phyloP scores from a whole-genome alignment of 495 filamentous ascomycete genomes.

The Trichoderma reesei region DNA sequence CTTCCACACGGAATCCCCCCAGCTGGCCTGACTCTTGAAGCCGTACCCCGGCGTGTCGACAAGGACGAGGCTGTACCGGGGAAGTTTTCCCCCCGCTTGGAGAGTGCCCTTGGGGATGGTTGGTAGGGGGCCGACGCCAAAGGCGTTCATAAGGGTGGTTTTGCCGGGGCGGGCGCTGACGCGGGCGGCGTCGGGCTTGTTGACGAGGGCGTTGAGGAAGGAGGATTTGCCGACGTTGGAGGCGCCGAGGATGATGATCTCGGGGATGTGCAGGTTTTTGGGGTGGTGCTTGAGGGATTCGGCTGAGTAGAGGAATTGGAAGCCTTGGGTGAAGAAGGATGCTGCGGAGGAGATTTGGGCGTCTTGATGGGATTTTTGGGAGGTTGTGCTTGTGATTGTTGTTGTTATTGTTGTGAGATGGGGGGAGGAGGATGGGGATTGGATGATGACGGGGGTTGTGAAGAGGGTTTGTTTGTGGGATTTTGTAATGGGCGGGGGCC shows the following conservation, averaged over 20 bases:
- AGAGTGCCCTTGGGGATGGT: conserved; percentile 15
- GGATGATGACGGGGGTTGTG: conserved; percentile 1
- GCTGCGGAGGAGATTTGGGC: conserved; percentile 28
- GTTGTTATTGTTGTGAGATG: neutral
- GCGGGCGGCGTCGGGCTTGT: conserved; percentile 22
- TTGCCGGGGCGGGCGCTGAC: conserved; percentile 46
- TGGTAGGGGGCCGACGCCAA: conserved; percentile 53
- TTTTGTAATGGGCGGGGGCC: neutral
- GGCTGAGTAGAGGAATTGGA: conserved; percentile 61
- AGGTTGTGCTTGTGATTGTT: too few relatives aligned
- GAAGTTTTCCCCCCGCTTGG: conserved; percentile 32
- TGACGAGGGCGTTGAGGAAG: conserved; percentile 74
- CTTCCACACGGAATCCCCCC: conserved; percentile 81
- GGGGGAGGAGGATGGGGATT: neutral
- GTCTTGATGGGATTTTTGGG: neutral
- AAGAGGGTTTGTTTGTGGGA: neutral
- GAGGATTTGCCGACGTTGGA: conserved; percentile 91
- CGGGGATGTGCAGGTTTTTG: conserved; percentile 44
- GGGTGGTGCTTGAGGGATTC: conserved; percentile 60
- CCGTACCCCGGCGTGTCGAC: conserved; percentile 97
- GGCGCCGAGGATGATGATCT: conserved; percentile 56
- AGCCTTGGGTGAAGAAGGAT: conserved; percentile 54
- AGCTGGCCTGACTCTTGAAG: conserved; percentile 58
- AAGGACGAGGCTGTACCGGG: conserved; percentile 50
- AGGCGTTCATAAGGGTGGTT: conserved; percentile 78